Evolutionary conservation across 2,329 filamentous ascomycete species (phyloP).

Genomic region (Plectosphaerella cucumerina): DNA sequence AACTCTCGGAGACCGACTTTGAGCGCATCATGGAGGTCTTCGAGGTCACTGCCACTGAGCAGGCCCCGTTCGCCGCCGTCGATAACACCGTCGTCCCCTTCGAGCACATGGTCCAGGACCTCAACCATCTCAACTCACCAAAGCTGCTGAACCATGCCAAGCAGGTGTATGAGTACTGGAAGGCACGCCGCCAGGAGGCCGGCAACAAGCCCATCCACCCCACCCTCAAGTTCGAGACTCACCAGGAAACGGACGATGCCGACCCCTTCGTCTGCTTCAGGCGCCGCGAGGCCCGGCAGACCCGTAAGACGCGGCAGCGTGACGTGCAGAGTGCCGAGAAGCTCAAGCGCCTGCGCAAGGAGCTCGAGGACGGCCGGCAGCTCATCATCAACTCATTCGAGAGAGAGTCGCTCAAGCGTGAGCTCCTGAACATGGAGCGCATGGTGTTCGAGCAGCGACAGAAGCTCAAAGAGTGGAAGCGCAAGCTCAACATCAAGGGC

Average conservation of each 20-base stretch:
- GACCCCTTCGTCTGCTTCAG: conserved; percentile 99
- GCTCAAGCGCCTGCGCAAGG: conserved; percentile 82
- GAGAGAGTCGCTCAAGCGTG: conserved; percentile 75
- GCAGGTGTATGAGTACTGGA: conserved; percentile 89
- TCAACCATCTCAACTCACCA: conserved; percentile 45
- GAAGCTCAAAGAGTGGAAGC: conserved; percentile 82
- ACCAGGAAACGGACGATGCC: conserved; percentile 88
- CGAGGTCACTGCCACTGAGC: conserved; percentile 77
- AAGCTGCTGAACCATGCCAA: conserved; percentile 60
- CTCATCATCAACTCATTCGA: conserved; percentile 73
- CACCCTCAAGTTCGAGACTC: conserved; percentile 86
- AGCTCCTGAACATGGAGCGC: conserved; percentile 70
- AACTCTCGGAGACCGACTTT: conserved; percentile 85
- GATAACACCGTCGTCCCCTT: conserved; percentile 82
- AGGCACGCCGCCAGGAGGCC: conserved; percentile 58
- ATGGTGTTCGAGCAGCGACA: conserved; percentile 78
- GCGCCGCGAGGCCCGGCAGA: conserved; percentile 87
- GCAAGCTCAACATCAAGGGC: conserved; percentile 81
- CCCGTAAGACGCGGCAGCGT: conserved; percentile 88
- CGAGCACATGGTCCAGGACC: conserved; percentile 69
- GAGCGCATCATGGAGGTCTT: conserved; percentile 94
- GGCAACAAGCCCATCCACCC: conserved; percentile 73
- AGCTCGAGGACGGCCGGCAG: conserved; percentile 84
- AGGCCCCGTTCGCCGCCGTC: conserved; percentile 84
- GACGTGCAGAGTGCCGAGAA: conserved; percentile 95